Percentiles rank a stretch among this genome's conserved stretches.
Evolutionary conservation across 1,139 yeast genomes (phyloP).

Genomic region (Nakaseomyces kungkrabaensis): DNA sequence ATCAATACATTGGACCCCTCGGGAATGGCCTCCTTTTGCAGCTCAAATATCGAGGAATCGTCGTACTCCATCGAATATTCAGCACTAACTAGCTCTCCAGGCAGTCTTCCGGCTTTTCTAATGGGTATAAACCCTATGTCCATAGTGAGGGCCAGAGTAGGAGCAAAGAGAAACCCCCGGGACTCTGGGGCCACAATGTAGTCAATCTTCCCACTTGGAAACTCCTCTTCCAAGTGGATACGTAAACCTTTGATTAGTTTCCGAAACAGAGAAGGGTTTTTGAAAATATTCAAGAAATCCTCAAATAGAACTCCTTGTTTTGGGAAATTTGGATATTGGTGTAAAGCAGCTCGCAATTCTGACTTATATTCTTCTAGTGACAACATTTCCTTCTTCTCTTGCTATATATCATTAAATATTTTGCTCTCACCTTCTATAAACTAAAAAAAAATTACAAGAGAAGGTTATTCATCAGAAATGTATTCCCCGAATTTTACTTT

Average conservation of each 20-base stretch:
- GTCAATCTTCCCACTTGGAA: slow-evolving; percentile 50
- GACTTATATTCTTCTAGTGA: slow-evolving; percentile 37
- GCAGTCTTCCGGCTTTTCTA: slow-evolving; percentile 84
- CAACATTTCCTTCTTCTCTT: slow-evolving; percentile 9
- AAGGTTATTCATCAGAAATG: no score
- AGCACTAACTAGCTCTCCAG: slow-evolving; percentile 63
- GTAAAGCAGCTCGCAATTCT: slow-evolving; percentile 55
- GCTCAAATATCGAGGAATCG: slow-evolving; percentile 59
- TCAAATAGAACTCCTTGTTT: slow-evolving; percentile 83
- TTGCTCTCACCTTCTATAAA: no score
- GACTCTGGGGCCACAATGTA: slow-evolving; percentile 87
- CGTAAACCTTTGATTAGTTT: slow-evolving; percentile 68
- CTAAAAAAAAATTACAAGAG: no score
- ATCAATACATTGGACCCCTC: slow-evolving; percentile 67
- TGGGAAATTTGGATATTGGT: slow-evolving; percentile 90
- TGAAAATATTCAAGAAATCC: slow-evolving; percentile 85
- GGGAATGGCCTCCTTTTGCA: slow-evolving; percentile 71
- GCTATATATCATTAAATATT: neutral
- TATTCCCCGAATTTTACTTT: no score
- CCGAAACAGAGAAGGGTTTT: slow-evolving; percentile 65
- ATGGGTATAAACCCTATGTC: slow-evolving; percentile 85
- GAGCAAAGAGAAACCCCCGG: slow-evolving; percentile 90
- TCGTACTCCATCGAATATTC: slow-evolving; percentile 84
- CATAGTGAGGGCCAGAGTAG: slow-evolving; percentile 75
- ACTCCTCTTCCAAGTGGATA: slow-evolving; percentile 48